phyloP scores from a whole-genome alignment of 108 stramenopile species.

The Fragilaria crotonensis region DNA sequence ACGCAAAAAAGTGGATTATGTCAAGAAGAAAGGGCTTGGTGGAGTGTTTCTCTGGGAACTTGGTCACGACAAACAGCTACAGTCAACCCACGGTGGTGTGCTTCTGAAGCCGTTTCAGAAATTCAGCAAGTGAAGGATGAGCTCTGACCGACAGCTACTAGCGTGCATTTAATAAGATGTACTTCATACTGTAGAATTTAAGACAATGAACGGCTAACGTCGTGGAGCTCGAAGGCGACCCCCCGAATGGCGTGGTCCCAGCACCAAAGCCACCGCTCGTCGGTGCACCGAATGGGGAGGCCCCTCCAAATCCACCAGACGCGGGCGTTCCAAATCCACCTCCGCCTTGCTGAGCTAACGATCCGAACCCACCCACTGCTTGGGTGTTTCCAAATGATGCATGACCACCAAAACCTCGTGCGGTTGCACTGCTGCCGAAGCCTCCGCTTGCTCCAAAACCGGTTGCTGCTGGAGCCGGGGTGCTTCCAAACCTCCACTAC shows the following conservation, averaged over 20 bases:
- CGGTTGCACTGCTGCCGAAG: not conserved
- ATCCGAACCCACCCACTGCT: constrained; percentile 1
- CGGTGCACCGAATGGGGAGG: constrained; percentile 39
- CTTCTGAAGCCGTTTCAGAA: constrained; percentile 20
- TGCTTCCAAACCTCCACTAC: constrained; percentile 26
- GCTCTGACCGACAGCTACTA: no score
- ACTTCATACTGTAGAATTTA: no score
- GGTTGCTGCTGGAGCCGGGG: constrained; percentile 10
- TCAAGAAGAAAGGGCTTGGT: constrained; percentile 18
- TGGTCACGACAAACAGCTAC: constrained; percentile 56
- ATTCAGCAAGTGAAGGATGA: not conserved
- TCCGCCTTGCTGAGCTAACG: not conserved
- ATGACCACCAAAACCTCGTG: no score
- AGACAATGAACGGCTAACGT: no score
- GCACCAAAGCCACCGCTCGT: no score
- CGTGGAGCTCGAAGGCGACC: no score
- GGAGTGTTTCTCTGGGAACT: constrained; percentile 76
- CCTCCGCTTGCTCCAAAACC: constrained; percentile 21
- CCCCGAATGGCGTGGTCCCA: no score
- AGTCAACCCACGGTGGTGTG: constrained; percentile 20
- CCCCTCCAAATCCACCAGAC: constrained; percentile 19
- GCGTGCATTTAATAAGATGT: no score
- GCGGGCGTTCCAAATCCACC: constrained; percentile 26
- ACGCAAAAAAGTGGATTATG: constrained; percentile 39
- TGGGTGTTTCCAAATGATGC: no score